phyloP scores from a whole-genome alignment of 2,329 filamentous ascomycete species.

The Trichoderma atroviride region DNA sequence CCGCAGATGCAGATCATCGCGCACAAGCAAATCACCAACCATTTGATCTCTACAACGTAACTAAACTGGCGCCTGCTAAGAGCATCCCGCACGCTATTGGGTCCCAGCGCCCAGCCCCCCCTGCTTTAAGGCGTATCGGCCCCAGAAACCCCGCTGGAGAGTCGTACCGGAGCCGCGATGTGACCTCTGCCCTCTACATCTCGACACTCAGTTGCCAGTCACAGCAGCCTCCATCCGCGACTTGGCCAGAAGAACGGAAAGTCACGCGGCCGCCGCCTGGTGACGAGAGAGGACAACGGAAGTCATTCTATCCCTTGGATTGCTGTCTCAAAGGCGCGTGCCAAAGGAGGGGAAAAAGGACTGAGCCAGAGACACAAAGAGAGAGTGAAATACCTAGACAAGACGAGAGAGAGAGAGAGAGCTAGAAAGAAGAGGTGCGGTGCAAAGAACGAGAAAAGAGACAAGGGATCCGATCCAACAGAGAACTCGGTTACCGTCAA shows the following conservation, averaged over 20 bases:
- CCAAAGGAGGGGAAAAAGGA: neutral
- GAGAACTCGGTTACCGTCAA: neutral
- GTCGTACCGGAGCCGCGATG: constrained; percentile 20
- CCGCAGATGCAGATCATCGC: constrained; percentile 5
- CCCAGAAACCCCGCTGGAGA: constrained; percentile 20
- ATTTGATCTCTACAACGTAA: neutral
- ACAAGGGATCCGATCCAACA: neutral
- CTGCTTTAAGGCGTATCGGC: constrained; percentile 19
- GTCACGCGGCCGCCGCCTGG: constrained; percentile 19
- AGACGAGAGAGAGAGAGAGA: neutral
- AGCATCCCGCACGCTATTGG: constrained; percentile 6
- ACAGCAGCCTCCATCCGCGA: neutral
- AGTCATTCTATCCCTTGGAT: neutral
- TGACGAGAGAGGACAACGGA: neutral
- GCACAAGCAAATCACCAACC: neutral
- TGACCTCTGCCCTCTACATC: constrained; percentile 4
- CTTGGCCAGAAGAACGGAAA: neutral
- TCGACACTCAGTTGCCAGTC: constrained; percentile 16
- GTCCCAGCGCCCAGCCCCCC: constrained; percentile 18
- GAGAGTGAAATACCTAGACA: neutral
- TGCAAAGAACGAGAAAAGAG: neutral
- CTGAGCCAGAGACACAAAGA: neutral
- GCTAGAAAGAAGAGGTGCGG: neutral
- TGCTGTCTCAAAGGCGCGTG: constrained; percentile 14
- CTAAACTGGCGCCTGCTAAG: neutral